Conservation (phyloP, 805 yeast species). For the Yarrowia divulgata region DNA sequence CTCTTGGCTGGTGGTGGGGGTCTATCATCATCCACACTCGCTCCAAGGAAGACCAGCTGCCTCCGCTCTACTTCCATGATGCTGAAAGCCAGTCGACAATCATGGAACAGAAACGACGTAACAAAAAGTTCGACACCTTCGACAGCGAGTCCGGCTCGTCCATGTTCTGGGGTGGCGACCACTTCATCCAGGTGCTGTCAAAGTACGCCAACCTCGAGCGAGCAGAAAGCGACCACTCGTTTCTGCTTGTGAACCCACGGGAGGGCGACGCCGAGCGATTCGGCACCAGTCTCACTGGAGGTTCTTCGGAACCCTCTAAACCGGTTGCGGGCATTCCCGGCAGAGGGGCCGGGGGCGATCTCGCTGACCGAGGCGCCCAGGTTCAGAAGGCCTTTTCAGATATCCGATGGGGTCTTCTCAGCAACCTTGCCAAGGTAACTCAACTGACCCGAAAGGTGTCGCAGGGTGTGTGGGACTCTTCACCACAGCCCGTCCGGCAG, state of each 20-base stretch:
- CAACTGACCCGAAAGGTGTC: constrained; percentile 68
- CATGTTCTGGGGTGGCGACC: constrained; percentile 91
- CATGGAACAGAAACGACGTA: constrained; percentile 63
- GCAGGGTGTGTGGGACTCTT: constrained; percentile 62
- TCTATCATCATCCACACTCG: constrained; percentile 77
- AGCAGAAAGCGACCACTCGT: constrained; percentile 73
- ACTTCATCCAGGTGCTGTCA: constrained; percentile 65
- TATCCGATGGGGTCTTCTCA: constrained; percentile 87
- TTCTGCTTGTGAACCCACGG: constrained; percentile 80
- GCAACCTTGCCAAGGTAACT: constrained; percentile 81
- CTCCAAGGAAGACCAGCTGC: constrained; percentile 62
- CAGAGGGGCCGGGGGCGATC: constrained; percentile 35
- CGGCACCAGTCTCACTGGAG: constrained; percentile 61
- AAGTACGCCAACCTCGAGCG: constrained; percentile 67
- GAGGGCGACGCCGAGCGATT: constrained; percentile 57
- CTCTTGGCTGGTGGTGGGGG: constrained; percentile 91
- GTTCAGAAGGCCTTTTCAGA: constrained; percentile 62
- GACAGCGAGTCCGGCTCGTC: constrained; percentile 54
- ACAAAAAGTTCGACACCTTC: constrained; percentile 77
- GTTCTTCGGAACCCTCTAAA: constrained; percentile 49
- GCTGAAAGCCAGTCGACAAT: constrained; percentile 80
- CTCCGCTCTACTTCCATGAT: constrained; percentile 92
- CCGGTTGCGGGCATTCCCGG: constrained; percentile 20
- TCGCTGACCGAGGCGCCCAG: constrained; percentile 51
- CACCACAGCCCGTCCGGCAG: constrained; percentile 65